Evolutionary conservation across 2,329 filamentous ascomycete genomes (phyloP).

Genomic region (Claviceps pusilla): DNA sequence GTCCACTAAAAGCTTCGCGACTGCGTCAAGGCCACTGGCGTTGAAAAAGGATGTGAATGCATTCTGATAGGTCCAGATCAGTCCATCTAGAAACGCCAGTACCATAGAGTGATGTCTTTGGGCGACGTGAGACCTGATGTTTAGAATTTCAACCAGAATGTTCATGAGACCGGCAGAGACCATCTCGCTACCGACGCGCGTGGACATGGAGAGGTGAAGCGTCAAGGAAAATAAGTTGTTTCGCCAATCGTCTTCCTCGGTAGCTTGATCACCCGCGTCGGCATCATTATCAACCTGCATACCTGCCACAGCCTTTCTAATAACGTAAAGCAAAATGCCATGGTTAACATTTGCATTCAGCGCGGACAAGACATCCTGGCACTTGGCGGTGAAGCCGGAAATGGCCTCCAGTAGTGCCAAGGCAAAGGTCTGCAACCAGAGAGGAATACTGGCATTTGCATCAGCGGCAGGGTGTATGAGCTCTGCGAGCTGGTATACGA

Average conservation of each 20-base stretch:
- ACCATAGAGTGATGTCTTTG: conserved; percentile 73
- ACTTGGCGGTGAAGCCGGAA: conserved; percentile 60
- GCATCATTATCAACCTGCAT: conserved; percentile 44
- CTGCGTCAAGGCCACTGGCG: conserved; percentile 73
- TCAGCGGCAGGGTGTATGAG: conserved; percentile 71
- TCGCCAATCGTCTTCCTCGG: conserved; percentile 74
- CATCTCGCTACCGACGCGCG: conserved; percentile 65
- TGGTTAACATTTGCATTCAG: conserved; percentile 93
- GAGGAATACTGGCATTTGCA: conserved; percentile 51
- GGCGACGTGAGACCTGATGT: conserved; percentile 65
- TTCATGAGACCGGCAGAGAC: conserved; percentile 81
- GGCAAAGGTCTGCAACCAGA: conserved; percentile 67
- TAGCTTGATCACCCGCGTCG: conserved; percentile 44
- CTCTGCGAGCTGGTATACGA: conserved; percentile 85
- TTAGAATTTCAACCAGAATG: conserved; percentile 77
- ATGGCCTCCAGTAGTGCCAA: conserved; percentile 75
- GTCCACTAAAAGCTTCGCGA: conserved; percentile 72
- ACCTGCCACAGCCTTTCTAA: conserved; percentile 76
- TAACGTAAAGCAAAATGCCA: conserved; percentile 82
- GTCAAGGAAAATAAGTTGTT: conserved; percentile 80
- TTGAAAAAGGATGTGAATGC: conserved; percentile 72
- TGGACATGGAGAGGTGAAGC: conserved; percentile 60
- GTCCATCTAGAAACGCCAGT: conserved; percentile 72
- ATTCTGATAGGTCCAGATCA: conserved; percentile 73
- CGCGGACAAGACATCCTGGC: conserved; percentile 73